A percentile compares a stretch with the other conserved stretches of the same genome.
Evolutionary conservation across 306 rosid genomes (phyloP).

Genomic region (Malus fusca): DNA sequence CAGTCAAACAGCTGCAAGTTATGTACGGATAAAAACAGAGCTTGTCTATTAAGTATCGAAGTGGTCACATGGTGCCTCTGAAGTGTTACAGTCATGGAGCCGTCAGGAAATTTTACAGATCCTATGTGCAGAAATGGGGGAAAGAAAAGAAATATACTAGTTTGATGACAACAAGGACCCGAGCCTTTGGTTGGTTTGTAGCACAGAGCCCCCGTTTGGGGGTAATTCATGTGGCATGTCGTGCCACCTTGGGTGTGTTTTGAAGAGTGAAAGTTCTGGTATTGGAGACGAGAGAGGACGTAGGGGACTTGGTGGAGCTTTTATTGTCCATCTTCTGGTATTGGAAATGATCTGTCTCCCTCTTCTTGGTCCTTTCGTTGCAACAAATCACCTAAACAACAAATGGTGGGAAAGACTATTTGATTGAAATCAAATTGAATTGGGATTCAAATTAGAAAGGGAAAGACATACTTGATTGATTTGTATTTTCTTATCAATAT

Average conservation of each 20-base stretch:
- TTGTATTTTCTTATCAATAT: no score
- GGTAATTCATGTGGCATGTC: constrained; percentile 86
- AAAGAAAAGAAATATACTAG: constrained; percentile 86
- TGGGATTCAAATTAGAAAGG: no score
- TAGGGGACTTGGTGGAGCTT: constrained; percentile 67
- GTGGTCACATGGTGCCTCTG: constrained; percentile 71
- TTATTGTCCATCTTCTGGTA: constrained; percentile 73
- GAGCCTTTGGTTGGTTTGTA: constrained; percentile 86
- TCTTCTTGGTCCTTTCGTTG: no score
- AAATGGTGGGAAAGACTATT: no score
- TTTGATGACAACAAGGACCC: constrained; percentile 98
- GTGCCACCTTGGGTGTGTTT: constrained; percentile 95
- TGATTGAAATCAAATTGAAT: no score
- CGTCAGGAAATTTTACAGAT: constrained; percentile 92
- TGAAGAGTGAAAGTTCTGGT: constrained; percentile 67
- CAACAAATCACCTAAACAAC: no score
- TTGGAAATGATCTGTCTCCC: constrained; percentile 54
- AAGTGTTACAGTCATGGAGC: constrained; percentile 82
- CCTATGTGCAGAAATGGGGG: constrained; percentile 92
- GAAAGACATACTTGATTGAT: no score
- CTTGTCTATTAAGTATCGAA: constrained; percentile 77
- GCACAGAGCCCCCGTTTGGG: constrained; percentile 74
- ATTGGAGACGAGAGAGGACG: constrained; percentile 39
- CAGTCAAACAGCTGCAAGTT: constrained; percentile 51
- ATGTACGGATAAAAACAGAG: constrained; percentile 80